phyloP scores from a whole-genome alignment of 768 basidiomycete genomes.

The Neoboletus magnificus region DNA sequence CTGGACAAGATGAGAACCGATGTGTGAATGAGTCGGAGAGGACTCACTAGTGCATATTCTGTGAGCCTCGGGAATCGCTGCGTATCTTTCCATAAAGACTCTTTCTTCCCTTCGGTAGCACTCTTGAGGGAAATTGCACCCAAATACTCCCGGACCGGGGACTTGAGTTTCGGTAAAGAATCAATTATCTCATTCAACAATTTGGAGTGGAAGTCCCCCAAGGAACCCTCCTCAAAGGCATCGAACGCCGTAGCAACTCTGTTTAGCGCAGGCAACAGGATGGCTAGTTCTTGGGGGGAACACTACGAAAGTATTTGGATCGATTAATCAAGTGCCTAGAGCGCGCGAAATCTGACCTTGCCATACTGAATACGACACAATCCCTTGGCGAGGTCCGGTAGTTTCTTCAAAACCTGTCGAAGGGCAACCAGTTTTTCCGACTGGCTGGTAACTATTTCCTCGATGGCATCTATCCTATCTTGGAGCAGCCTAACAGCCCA shows the following conservation, averaged over 20 bases:
- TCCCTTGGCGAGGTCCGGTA: constrained; percentile 89
- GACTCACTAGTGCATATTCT: constrained; percentile 57
- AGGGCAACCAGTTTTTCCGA: constrained; percentile 64
- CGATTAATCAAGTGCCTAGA: background rate
- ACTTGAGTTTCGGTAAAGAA: constrained; percentile 62
- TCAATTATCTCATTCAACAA: constrained; percentile 70
- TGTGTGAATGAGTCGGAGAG: background rate
- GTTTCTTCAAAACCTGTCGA: constrained; percentile 61
- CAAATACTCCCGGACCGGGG: constrained; percentile 52
- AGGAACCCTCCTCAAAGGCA: constrained; percentile 37
- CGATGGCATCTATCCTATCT: constrained; percentile 78
- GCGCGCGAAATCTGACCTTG: constrained; percentile 50
- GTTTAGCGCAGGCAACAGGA: constrained; percentile 71
- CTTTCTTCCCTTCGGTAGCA: constrained; percentile 66
- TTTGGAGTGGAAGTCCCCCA: constrained; percentile 58
- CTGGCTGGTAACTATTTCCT: constrained; percentile 67
- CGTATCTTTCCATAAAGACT: constrained; percentile 61
- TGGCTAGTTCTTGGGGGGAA: constrained; percentile 76
- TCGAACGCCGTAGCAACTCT: constrained; percentile 67
- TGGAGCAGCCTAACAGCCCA: constrained; percentile 57
- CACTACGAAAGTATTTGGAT: constrained; percentile 44
- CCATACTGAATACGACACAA: constrained; percentile 88
- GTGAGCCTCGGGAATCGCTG: constrained; percentile 54
- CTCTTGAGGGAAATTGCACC: constrained; percentile 54
- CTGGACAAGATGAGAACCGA: constrained; percentile 36